Evolutionary conservation across 2,329 filamentous ascomycete genomes (phyloP), one percentile per base, ranked within the genome.

Genomic region (Colletotrichum camelliae): DNA sequence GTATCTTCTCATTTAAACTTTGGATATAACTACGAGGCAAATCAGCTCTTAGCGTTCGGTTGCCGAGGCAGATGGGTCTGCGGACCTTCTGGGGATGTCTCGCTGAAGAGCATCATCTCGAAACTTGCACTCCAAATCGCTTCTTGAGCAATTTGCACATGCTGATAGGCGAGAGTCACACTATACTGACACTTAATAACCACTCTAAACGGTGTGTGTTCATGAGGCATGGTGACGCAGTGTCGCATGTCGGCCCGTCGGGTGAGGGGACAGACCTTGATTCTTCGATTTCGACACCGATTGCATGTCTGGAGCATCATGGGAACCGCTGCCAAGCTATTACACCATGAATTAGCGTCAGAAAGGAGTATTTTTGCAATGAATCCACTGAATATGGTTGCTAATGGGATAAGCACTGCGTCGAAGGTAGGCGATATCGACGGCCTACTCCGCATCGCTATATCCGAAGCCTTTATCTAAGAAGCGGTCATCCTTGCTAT

Each of bases 271-370:
- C 37, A 43, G 37, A 43, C 37, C 37, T 43, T 43, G 37, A 43
- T 43, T 43, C 37, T 43, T 43, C 37, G 37, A 43, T 43, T 43
- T 18, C 37, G 37, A 43, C 37, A 43, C 16, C 37, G 37, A 43
- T 43, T 43, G 37, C 37, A 43, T 4, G 37, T 43, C 37, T 43
- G 37, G 37, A 43, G 37, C 37, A 43, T 43, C 16, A 0, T 43
- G 37, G 37, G 16, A 43, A 18, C 0, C 0, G 37, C 37, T 18
- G 37, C 0, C 37, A 0, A 43, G n/a, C 18, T 43, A 9, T 18
- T 43, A 43, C 7, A 0, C 18, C 37, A 43, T 18, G 37, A 18
- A 18, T 8, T 43, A 43, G 2, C 18, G 37, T 43, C 37, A 43
- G 37, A 43, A 16, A 0, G 18, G 0, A 43, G 7, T 43, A 0